Evolutionary conservation across 2,329 filamentous ascomycete genomes (phyloP).

Genomic region (Phialophora chinensis): DNA sequence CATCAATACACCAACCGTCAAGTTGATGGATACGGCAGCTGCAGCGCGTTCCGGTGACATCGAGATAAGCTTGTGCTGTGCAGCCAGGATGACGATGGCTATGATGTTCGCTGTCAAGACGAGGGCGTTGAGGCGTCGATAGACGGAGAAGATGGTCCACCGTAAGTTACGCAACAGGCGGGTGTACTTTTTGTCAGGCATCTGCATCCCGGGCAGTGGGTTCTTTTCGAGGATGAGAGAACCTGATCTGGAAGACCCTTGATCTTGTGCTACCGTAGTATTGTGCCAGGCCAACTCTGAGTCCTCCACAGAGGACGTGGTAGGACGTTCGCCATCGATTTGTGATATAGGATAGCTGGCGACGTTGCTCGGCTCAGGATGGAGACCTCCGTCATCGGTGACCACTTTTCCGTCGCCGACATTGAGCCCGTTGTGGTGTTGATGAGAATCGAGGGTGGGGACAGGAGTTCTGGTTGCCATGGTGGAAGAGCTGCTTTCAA

Average conservation of each 20-base stretch:
- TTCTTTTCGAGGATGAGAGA: slow-evolving; percentile 36
- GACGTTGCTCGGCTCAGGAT: not conserved
- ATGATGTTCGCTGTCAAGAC: slow-evolving; percentile 50
- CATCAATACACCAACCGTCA: slow-evolving; percentile 55
- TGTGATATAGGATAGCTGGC: slow-evolving; percentile 16
- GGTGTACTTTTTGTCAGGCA: slow-evolving; percentile 39
- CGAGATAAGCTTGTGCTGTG: slow-evolving; percentile 46
- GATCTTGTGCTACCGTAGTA: slow-evolving; percentile 19
- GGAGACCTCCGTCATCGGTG: slow-evolving; percentile 2
- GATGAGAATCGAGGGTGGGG: not conserved
- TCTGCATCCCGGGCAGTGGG: slow-evolving; percentile 22
- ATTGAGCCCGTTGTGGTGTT: not conserved
- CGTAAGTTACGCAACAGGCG: slow-evolving; percentile 44
- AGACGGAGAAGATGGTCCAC: slow-evolving; percentile 49
- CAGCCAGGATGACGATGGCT: slow-evolving; percentile 46
- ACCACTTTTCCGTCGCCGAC: not conserved
- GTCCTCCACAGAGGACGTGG: slow-evolving; percentile 9
- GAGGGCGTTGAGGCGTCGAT: slow-evolving; percentile 52
- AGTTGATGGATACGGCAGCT: slow-evolving; percentile 54
- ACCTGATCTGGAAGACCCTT: slow-evolving; percentile 26
- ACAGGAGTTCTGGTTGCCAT: not conserved
- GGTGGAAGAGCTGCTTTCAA: not conserved
- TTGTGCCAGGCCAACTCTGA: not conserved
- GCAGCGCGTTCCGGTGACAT: slow-evolving; percentile 42
- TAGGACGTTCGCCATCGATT: slow-evolving; percentile 12